Conservation (phyloP, 306 rosid genomes). For the Rosa chinensis region DNA sequence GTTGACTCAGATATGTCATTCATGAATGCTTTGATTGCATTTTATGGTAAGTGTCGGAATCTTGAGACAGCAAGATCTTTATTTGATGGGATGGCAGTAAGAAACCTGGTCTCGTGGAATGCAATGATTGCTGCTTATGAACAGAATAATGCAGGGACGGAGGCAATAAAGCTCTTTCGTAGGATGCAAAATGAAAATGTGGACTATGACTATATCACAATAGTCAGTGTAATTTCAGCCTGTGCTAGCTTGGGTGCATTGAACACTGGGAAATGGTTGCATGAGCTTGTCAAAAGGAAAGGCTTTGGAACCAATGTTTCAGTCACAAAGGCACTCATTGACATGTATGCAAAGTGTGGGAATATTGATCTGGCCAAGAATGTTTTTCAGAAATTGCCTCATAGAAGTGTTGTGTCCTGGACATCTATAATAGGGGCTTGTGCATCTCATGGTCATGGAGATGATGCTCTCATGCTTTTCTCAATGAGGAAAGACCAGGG, state of each 20-base stretch:
- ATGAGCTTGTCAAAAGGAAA: conserved; percentile 1
- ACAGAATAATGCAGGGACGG: conserved; percentile 5
- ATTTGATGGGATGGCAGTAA: conserved; percentile 7
- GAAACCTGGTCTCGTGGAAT: conserved; percentile 11
- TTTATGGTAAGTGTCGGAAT: conserved; percentile 30
- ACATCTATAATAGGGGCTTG: conserved; percentile 31
- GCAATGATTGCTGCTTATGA: conserved; percentile 17
- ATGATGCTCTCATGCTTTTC: conserved; percentile 57
- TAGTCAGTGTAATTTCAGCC: conserved; percentile 12
- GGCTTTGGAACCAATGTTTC: conserved; percentile 10
- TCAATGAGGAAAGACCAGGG: conserved; percentile 47
- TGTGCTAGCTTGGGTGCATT: conserved; percentile 17
- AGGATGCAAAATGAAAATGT: conserved; percentile 10
- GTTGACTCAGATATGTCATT: conserved; percentile 20
- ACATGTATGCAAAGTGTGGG: conserved; percentile 36
- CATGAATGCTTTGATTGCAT: conserved; percentile 24
- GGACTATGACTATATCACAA: conserved; percentile 15
- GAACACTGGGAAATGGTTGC: conserved; percentile 14
- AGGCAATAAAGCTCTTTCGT: neutral
- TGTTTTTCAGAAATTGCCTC: conserved; percentile 13
- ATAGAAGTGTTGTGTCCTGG: conserved; percentile 17
- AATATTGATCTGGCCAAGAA: conserved; percentile 21
- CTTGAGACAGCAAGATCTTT: conserved; percentile 6
- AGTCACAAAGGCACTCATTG: conserved; percentile 22
- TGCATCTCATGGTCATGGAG: conserved; percentile 58